Conservation (phyloP, 1,139 yeast species). For the Suhomyces panamericanus region DNA sequence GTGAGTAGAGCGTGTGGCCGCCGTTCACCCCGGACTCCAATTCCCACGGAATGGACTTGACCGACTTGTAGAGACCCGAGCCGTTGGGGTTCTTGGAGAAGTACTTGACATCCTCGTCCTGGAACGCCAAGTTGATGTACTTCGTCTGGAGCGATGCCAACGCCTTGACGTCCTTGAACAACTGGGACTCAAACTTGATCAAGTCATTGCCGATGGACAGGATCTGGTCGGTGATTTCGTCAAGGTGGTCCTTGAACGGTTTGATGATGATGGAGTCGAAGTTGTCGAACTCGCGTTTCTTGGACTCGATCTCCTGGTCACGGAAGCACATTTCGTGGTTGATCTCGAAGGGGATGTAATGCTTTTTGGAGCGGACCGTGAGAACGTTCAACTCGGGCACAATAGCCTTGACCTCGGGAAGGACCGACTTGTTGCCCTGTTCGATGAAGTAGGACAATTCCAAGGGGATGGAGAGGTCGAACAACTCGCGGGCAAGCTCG, state of each 20-base stretch:
- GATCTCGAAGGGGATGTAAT: constrained; percentile 41
- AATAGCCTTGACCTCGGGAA: constrained; percentile 35
- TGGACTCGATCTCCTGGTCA: constrained; percentile 25
- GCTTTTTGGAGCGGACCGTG: constrained; percentile 33
- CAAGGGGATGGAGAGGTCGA: constrained; percentile 35
- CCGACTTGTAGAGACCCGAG: constrained; percentile 22
- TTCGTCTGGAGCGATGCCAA: constrained; percentile 39
- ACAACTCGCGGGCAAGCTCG: constrained; percentile 13
- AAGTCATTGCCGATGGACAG: constrained; percentile 38
- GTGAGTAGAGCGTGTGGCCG: constrained; percentile 22
- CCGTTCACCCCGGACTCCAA: constrained; percentile 11
- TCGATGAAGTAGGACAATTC: constrained; percentile 36
- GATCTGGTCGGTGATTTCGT: constrained; percentile 32
- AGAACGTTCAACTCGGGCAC: constrained; percentile 34
- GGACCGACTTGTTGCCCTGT: constrained; percentile 4
- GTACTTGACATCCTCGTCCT: constrained; percentile 20
- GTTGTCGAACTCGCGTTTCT: constrained; percentile 26
- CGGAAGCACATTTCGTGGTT: constrained; percentile 40
- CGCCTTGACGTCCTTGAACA: constrained; percentile 39
- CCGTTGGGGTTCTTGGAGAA: constrained; percentile 17
- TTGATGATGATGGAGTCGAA: constrained; percentile 36
- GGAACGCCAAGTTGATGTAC: constrained; percentile 26
- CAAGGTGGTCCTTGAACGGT: constrained; percentile 32
- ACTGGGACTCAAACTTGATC: constrained; percentile 36
- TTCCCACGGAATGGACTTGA: constrained; percentile 32